Evolutionary conservation across 768 basidiomycete species (phyloP).

Genomic region (Psilocybe tampanensis): DNA sequence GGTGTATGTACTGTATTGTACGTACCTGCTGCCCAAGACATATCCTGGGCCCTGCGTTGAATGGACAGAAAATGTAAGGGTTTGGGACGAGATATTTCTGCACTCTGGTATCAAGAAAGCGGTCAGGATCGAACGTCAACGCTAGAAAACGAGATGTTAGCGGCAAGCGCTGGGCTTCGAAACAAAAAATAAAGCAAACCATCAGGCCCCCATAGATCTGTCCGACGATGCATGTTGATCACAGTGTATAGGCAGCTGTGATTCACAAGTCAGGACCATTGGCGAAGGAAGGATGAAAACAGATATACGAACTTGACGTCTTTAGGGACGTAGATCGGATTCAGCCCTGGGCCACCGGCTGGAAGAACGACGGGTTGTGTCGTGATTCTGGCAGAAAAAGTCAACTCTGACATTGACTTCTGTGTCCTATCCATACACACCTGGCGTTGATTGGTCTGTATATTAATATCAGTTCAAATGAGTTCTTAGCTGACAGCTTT

Average conservation of each 20-base stretch:
- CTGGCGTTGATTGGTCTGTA: not conserved
- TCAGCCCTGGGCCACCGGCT: not conserved
- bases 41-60: slow-evolving; percentile 69
- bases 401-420: not conserved
- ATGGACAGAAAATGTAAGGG: slow-evolving; percentile 71
- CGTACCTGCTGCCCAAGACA: slow-evolving; percentile 49
- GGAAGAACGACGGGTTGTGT: not conserved
- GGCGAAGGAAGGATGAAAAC: too few species aligned
- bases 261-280: not conserved
- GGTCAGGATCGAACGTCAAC: slow-evolving; percentile 61
- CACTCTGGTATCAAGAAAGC: slow-evolving; percentile 61
- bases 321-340: not conserved
- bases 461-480: too few species aligned
- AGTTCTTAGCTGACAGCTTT: not conserved
- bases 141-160: slow-evolving; percentile 27
- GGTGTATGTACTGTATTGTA: not conserved
- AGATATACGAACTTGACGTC: not conserved
- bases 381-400: not conserved
- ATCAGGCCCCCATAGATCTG: slow-evolving; percentile 68
- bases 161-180: not conserved
- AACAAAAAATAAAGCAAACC: slow-evolving; percentile 31
- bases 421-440: not conserved
- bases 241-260: slow-evolving; percentile 38
- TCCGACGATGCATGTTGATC: slow-evolving; percentile 57
- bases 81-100: slow-evolving; percentile 57